Base-by-base conservation (phyloP, 169 alveolate genomes). In the Cryptosporidium sp. region DNA sequence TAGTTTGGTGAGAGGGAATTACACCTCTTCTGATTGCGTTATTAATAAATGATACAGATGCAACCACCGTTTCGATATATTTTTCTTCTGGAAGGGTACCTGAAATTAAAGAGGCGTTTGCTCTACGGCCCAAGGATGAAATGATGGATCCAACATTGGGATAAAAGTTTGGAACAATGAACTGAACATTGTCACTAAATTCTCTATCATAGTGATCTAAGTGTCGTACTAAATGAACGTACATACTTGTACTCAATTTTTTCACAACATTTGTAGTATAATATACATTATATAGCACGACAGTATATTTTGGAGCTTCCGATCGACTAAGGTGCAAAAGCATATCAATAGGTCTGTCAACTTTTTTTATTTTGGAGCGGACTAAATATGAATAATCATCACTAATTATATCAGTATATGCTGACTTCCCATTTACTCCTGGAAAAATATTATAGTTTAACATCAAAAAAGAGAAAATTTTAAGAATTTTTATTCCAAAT, bases 181-280 rank as follows among this genome's bases (percentile, higher is more conserved):
- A 23, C 26, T 80, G 89, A 10, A 65, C 59, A 80, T 67, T 65
- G 23, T 80, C 75, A 80, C 89, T 80, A 80, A 80, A 80, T 23
- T 65, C 68, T 37, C 50, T 31, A 45, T 80, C 89, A 80, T 80
- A 80, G 68, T 80, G 89, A 35, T 59, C 75, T n/a, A 80, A 29
- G 31, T 80, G 89, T 7, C 89, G 73, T 65, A 59, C 75, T 7
- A 80, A 33, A 12, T 65, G 89, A 5, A 80, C 89, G 41, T 62
- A 80, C 73, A 80, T 62, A 31, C 55, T 80, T 14, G 31, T 61
- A 65, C 67, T 62, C 21, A 80, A 41, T 23, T 65, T 80, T 10
- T 41, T 45, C n/a, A 14, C 29, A 58, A n/a, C 31, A 0, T 43
- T 62, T 23, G 12, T 23, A 16, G 8, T 31, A 26, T 59, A 12